These are phyloP conservation scores for Chrysanthemum lavandulifolium DNA, from an alignment of 129 eudicot genomes.

Conservation along the genomic window DNA sequence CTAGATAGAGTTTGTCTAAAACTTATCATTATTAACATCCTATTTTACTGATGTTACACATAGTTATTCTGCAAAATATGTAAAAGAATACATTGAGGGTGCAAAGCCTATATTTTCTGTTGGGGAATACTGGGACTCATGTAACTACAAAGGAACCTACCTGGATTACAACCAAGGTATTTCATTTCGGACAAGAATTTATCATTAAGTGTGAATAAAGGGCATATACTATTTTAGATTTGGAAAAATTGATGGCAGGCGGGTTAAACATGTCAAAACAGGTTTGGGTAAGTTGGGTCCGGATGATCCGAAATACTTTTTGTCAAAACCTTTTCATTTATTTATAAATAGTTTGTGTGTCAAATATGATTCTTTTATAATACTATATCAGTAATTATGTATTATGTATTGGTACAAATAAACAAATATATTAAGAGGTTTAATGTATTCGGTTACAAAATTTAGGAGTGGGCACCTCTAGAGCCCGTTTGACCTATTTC, in stretches of 20 bases:
- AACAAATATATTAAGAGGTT: no score
- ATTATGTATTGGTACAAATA: no score
- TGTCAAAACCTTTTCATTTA: background rate
- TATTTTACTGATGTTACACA: constrained; percentile 5
- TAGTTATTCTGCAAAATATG: constrained; percentile 81
- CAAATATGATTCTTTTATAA: background rate
- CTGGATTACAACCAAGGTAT: constrained; percentile 93
- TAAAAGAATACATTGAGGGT: constrained; percentile 73
- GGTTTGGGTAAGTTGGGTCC: background rate
- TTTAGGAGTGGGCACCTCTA: background rate
- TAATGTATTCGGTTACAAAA: no score
- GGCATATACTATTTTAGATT: no score
- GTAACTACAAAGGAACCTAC: constrained; percentile 62
- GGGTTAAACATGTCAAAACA: background rate
- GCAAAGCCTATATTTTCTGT: constrained; percentile 74
- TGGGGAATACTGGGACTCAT: constrained; percentile 92
- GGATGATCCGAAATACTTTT: background rate
- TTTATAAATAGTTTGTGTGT: background rate
- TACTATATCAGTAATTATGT: no score
- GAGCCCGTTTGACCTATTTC: background rate
- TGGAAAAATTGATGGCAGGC: no score
- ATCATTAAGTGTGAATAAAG: background rate
- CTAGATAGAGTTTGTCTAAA: background rate
- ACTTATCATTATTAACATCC: background rate
- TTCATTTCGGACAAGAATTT: background rate